These are phyloP conservation scores for Ceraceosorus bombacis DNA, from an alignment of 1,284 basidiomycete genomes.

Conservation along the genomic window DNA sequence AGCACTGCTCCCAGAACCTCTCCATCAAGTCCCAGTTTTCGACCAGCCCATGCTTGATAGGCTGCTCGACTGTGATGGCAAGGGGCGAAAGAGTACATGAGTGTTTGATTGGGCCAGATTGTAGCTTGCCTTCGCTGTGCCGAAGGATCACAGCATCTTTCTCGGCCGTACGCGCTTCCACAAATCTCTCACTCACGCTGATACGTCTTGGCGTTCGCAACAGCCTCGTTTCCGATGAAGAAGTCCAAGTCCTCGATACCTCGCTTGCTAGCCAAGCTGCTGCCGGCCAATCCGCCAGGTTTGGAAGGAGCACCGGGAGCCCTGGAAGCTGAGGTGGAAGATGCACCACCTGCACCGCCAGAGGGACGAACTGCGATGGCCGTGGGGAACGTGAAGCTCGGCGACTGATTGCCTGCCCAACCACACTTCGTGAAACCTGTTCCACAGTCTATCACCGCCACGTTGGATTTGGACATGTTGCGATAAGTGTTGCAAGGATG, in stretches of 20 bases:
- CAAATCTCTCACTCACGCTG: slow-evolving; percentile 47
- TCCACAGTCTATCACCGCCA: slow-evolving; percentile 68
- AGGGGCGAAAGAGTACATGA: no score
- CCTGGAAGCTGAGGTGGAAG: slow-evolving; percentile 50
- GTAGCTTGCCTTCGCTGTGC: not conserved
- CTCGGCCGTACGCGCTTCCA: not conserved
- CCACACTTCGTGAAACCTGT: slow-evolving; percentile 93
- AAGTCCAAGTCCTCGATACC: slow-evolving; percentile 99
- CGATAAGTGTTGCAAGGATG: not conserved
- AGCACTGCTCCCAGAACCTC: slow-evolving; percentile 97
- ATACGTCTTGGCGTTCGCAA: slow-evolving; percentile 85
- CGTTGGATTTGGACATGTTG: slow-evolving; percentile 46
- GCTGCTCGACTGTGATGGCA: slow-evolving; percentile 65
- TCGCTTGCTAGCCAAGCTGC: slow-evolving; percentile 77
- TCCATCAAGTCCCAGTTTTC: slow-evolving; percentile 99
- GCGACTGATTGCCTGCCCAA: slow-evolving; percentile 97
- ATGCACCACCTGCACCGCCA: slow-evolving; percentile 19
- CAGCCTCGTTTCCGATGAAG: slow-evolving; percentile 96
- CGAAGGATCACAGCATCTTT: not conserved
- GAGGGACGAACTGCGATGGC: slow-evolving; percentile 46
- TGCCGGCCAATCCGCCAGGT: slow-evolving; percentile 53
- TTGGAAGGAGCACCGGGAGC: slow-evolving; percentile 67
- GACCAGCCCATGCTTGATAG: slow-evolving; percentile 95
- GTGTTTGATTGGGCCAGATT: not conserved
- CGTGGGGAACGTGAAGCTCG: slow-evolving; percentile 62